Evolutionary conservation across 441 rosid species (phyloP), one percentile per base, ranked within the genome.

Genomic region (Pelargonium cotyledonis): DNA sequence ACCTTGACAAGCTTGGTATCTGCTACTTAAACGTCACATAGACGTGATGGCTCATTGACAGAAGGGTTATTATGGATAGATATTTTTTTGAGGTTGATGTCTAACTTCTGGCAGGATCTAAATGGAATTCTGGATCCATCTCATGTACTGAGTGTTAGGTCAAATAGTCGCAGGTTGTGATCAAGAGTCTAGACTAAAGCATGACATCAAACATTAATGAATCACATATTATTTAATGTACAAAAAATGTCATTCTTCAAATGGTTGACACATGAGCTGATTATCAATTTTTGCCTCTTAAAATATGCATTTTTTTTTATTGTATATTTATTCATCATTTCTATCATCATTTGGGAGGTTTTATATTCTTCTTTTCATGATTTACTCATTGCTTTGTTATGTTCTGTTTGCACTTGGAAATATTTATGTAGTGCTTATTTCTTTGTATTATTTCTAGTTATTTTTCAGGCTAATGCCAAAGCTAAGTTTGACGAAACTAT

Each of bases 401-500:
- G 19, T 19, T 26, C 60, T 60, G 58, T 26, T 29, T 31, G 18
- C 7, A 67, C 40, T 29, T 46, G n/a, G 14, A 31, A 1, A 16
- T 47, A 1, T 23, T 38, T 11, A 16, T 43, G 21, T 26, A 53
- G 69, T 47, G 43, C 44, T 73, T 35, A 26, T 68, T 57, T 46
- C 26, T 18, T 51, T 68, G 23, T 58, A n/a, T 74, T 70, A 12
- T 78, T 78, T 72, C 57, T 75, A 49, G 66, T 66, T 57, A 70
- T 78, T 75, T 67, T 79, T 68, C 86, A 95, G 99, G 88, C 82
- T 55, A 86, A 79, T 81, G 90, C 91, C 40, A 88, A 80, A 71
- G 83, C 82, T 0, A 85, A 81, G 1, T 95, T 95, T 67, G 90
- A 88, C 72, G 99, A 95, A 81, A 95, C 96, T 71, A 58, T 92